Conservation (phyloP, 305 asterid genomes). For the Salvia sclarea region DNA sequence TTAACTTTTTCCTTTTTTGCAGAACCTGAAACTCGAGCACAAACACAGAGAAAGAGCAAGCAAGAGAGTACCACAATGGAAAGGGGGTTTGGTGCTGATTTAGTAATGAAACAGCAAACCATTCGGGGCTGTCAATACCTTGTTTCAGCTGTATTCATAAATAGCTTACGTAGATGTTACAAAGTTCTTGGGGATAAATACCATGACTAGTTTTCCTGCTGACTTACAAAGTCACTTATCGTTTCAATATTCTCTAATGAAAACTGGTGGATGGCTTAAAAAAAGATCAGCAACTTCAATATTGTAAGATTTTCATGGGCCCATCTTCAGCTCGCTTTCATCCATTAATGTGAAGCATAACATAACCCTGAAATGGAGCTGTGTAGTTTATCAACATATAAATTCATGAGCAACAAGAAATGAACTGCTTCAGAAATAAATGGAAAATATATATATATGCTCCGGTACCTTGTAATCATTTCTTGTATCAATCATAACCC, state of each 20-base stretch:
- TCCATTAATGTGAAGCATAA: constrained; percentile 18
- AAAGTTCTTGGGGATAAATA: constrained; percentile 6
- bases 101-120: not conserved
- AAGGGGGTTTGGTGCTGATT: not conserved
- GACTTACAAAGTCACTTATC: not conserved
- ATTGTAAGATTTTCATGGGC: constrained; percentile 5
- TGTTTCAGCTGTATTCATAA: not conserved
- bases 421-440: constrained; percentile 13
- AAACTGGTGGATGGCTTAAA: not conserved
- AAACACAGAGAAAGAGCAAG: not conserved
- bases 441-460: not conserved
- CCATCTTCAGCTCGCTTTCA: constrained; percentile 26
- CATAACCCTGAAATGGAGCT: constrained; percentile 27
- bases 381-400: not conserved
- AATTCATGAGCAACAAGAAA: constrained; percentile 7
- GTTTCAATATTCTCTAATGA: constrained; percentile 4
- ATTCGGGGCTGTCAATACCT: not conserved
- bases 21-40: not conserved
- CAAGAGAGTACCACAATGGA: not conserved
- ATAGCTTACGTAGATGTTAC: not conserved
- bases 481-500: not conserved
- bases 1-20: constrained; percentile 9
- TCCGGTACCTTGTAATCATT: constrained; percentile 17
- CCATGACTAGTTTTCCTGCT: constrained; percentile 7
- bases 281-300: constrained; percentile 3